Conservation (phyloP, 2,329 filamentous ascomycete species). For the Escovopsis sp. region DNA sequence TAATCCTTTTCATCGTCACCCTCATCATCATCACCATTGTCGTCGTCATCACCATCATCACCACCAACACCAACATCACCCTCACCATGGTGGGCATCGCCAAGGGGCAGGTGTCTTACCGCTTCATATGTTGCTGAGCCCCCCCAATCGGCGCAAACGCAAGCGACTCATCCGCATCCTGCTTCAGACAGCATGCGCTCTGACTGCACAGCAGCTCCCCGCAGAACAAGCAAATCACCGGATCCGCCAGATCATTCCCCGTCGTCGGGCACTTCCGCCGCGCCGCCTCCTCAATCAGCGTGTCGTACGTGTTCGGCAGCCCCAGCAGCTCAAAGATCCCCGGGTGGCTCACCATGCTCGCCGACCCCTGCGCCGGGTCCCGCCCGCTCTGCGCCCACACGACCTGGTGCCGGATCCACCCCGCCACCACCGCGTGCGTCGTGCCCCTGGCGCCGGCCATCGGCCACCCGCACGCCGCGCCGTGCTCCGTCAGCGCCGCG, state of each 20-base stretch:
- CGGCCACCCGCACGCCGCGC: conserved; percentile 33
- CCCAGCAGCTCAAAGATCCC: conserved; percentile 90
- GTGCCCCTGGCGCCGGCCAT: too few relatives aligned
- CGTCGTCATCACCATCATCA: too few relatives aligned
- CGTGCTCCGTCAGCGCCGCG: conserved; percentile 34
- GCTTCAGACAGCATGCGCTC: conserved; percentile 73
- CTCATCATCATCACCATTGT: too few relatives aligned
- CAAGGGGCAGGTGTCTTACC: conserved; percentile 39
- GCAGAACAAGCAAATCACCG: conserved; percentile 84
- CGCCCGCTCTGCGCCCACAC: conserved; percentile 19
- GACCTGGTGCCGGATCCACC: conserved; percentile 60
- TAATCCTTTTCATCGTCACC: too few relatives aligned
- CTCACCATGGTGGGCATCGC: too few relatives aligned
- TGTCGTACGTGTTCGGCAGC: conserved; percentile 81
- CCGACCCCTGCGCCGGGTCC: conserved; percentile 23
- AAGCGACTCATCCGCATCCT: conserved; percentile 29
- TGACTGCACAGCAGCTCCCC: conserved; percentile 95
- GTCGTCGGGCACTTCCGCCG: conserved; percentile 72
- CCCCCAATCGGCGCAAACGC: conserved; percentile 47
- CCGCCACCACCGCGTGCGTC: conserved; percentile 32
- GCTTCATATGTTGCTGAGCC: conserved; percentile 77
- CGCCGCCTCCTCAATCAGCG: conserved; percentile 81
- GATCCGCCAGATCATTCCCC: conserved; percentile 80
- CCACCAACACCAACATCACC: too few relatives aligned
- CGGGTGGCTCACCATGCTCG: conserved; percentile 58